A percentile compares a stretch with the other conserved stretches of the same genome.
These are phyloP conservation scores for Cucumis hystrix DNA, from an alignment of 306 rosid genomes.

Conservation along the genomic window DNA sequence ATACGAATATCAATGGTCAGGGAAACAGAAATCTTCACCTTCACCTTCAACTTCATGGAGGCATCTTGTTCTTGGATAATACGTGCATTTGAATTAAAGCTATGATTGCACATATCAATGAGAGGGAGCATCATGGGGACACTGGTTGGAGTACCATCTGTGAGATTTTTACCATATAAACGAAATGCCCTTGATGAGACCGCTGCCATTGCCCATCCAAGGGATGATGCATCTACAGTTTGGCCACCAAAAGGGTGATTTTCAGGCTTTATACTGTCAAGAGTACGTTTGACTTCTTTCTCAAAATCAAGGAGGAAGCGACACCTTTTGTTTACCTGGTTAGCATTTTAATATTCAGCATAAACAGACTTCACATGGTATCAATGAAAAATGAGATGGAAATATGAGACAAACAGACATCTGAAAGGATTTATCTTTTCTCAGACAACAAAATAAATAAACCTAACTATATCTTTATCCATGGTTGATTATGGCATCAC, in stretches of 20 bases:
- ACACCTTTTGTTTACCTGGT: constrained; percentile 88
- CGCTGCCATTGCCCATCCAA: constrained; percentile 99
- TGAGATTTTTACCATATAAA: constrained; percentile 45
- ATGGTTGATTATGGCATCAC: not conserved
- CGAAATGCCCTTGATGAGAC: constrained; percentile 89
- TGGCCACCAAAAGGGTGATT: constrained; percentile 77
- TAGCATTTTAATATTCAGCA: constrained; percentile 11
- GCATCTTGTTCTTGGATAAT: constrained; percentile 72
- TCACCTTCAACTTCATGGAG: constrained; percentile 42
- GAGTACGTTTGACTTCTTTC: constrained; percentile 36
- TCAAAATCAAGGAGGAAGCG: constrained; percentile 90
- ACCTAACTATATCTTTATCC: not conserved
- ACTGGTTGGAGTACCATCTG: constrained; percentile 26
- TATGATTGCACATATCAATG: constrained; percentile 94
- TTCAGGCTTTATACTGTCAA: constrained; percentile 34
- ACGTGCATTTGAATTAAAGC: constrained; percentile 66
- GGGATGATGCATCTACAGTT: constrained; percentile 77
- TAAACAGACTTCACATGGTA: not conserved
- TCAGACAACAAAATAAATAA: not conserved
- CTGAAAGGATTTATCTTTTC: not conserved
- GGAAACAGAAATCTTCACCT: constrained; percentile 25
- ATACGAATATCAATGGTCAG: not conserved
- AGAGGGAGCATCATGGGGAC: constrained; percentile 96
- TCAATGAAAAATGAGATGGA: not conserved
- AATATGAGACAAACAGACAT: not conserved